These are phyloP conservation scores for Phytophthora pini DNA, from an alignment of 352 stramenopile species.

Conservation along the genomic window DNA sequence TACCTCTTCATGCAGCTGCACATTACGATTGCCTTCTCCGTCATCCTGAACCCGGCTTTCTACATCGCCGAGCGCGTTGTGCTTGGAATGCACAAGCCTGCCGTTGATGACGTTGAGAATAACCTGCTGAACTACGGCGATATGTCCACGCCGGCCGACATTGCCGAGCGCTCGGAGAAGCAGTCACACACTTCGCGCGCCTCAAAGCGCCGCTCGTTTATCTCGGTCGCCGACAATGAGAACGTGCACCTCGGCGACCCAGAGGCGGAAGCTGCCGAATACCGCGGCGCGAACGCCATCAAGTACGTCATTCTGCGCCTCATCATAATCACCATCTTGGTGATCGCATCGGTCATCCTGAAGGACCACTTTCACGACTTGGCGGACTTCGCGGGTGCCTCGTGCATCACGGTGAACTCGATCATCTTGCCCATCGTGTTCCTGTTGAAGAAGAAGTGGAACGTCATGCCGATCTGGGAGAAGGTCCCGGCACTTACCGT, in stretches of 20 bases:
- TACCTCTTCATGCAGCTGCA: conserved; percentile 69
- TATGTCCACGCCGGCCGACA: conserved; percentile 13
- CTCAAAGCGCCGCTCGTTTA: conserved; percentile 41
- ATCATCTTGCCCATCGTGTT: conserved; percentile 57
- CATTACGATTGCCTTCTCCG: conserved; percentile 60
- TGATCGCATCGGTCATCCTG: conserved; percentile 46
- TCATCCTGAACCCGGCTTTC: conserved; percentile 57
- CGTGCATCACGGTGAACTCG: conserved; percentile 51
- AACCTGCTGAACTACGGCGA: conserved; percentile 31
- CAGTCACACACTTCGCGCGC: conserved; percentile 17
- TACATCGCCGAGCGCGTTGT: conserved; percentile 56
- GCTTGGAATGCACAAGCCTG: conserved; percentile 54
- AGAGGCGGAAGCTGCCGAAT: conserved; percentile 35
- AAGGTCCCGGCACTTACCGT: conserved; percentile 28
- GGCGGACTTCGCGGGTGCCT: conserved; percentile 49
- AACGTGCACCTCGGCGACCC: conserved; percentile 25
- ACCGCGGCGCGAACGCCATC: conserved; percentile 42
- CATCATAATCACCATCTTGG: conserved; percentile 40
- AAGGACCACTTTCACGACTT: conserved; percentile 57
- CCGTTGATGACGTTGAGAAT: conserved; percentile 35
- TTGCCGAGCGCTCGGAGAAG: conserved; percentile 20
- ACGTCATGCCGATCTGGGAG: conserved; percentile 32
- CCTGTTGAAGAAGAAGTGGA: conserved; percentile 43
- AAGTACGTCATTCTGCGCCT: conserved; percentile 52
- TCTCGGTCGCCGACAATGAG: conserved; percentile 51